Evolutionary conservation across 2,329 filamentous ascomycete species (phyloP), one percentile per base, ranked within the genome.

Genomic region (Pezicula neosporulosa): DNA sequence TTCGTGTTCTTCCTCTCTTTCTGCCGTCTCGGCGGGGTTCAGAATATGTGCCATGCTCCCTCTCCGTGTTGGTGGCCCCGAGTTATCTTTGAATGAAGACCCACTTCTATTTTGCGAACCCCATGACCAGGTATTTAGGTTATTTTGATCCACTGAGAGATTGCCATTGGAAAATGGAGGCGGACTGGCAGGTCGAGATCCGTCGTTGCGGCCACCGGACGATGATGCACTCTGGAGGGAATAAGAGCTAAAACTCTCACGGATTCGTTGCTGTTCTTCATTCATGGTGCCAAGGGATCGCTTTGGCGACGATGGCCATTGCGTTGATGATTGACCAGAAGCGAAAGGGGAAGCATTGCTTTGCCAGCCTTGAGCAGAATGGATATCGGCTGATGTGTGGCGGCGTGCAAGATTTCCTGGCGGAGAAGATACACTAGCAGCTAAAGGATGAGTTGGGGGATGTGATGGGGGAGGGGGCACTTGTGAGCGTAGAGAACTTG

Each of bases 381-480:
- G 86, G 60, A 99, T 97, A 67, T 99, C 94, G 52, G 94, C 94
- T 37, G 92, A 93, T 2, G 94, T 99, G 70, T 99, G 94, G 55
- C 93, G 83, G 56, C 93, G 85, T 42, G 85, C 82, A 44, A 96
- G 77, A 62, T 84, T 91, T 51, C 83, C 80, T 35, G 85, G 83
- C 33, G 83, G 80, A 24, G 80, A 77, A 60, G 85, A 77, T 30
- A 82, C 77, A 24, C 24, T 24, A 51, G 81, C 75, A 16, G 86
- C 80, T 18, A 86, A 75, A 33, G 85, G 85, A 64, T 89, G 88
- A 30, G 84, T 77, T 56, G 77, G 77, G 47, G 70, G 72, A 50
- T 24, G 24, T 24, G 24, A 24, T 24, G 24, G 24, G 24, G 85
- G 85, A n/a, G 83, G 82, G 13, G 84, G 82, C 13, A 74, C 72